Evolutionary conservation across 1,284 basidiomycete genomes (phyloP).

Genomic region (Moniliophthora roreri): DNA sequence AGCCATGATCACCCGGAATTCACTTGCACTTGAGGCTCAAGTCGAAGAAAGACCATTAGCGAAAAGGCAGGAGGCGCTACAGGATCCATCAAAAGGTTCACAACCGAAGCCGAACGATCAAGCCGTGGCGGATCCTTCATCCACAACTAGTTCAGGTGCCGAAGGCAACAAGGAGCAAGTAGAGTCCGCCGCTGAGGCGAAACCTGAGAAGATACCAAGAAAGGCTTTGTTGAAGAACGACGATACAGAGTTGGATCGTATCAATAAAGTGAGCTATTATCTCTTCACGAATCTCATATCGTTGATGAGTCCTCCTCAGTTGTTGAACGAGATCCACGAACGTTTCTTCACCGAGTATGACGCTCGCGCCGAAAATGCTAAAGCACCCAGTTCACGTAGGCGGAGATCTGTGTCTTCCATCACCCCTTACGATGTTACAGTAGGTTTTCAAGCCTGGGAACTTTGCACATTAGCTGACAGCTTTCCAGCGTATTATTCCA

Average conservation of each 20-base stretch:
- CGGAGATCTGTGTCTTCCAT: slow-evolving; percentile 20
- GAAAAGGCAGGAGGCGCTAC: slow-evolving; percentile 82
- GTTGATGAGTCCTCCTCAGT: slow-evolving; percentile 37
- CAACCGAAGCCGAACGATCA: neutral
- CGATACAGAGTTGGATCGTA: slow-evolving; percentile 81
- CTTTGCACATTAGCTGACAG: slow-evolving; percentile 5
- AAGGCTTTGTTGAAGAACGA: slow-evolving; percentile 86
- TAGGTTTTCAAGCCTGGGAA: slow-evolving; percentile 32
- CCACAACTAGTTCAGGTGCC: neutral
- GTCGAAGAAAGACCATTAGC: slow-evolving; percentile 86
- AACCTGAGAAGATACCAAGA: slow-evolving; percentile 42
- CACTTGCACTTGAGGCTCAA: slow-evolving; percentile 78
- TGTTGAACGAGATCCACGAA: slow-evolving; percentile 76
- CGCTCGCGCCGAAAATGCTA: slow-evolving; percentile 34
- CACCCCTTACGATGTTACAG: slow-evolving; percentile 59
- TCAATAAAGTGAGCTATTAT: slow-evolving; percentile 59
- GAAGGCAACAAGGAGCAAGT: slow-evolving; percentile 21
- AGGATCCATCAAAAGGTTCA: slow-evolving; percentile 30
- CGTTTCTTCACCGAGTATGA: slow-evolving; percentile 76
- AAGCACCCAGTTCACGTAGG: slow-evolving; percentile 31
- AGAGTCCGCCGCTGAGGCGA: slow-evolving; percentile 15
- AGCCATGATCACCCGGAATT: slow-evolving; percentile 61
- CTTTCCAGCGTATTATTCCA: slow-evolving; percentile 75
- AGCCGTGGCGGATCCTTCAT: neutral
- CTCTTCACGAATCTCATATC: neutral